A percentile compares a stretch with the other conserved stretches of the same genome.
Conservation (phyloP, 805 yeast species). For the Saturnispora sanitii region DNA sequence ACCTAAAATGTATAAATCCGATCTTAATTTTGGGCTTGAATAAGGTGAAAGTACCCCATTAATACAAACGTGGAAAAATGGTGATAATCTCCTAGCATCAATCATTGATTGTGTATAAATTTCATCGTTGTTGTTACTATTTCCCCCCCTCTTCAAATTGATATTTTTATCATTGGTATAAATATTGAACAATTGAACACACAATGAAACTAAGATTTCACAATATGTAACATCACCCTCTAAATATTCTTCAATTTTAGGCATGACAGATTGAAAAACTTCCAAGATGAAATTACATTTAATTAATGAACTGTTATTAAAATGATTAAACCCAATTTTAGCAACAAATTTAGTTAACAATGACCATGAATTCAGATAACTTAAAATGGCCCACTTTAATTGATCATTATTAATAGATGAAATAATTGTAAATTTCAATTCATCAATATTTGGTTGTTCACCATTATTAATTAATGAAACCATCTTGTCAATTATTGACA, state of each 20-base stretch:
- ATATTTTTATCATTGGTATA: constrained; percentile 37
- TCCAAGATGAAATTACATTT: constrained; percentile 61
- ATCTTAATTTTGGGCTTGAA: constrained; percentile 56
- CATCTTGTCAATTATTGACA: constrained; percentile 30
- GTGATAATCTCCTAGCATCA: constrained; percentile 46
- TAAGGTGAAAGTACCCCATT: constrained; percentile 64
- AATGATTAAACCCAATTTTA: constrained; percentile 39
- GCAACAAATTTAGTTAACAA: constrained; percentile 66
- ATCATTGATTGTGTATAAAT: constrained; percentile 26
- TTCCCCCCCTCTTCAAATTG: constrained; percentile 16
- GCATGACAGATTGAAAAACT: constrained; percentile 64
- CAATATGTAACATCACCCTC: constrained; percentile 58
- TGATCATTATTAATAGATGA: constrained; percentile 38
- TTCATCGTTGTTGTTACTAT: constrained; percentile 15
- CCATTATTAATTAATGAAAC: constrained; percentile 21
- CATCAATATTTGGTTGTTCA: constrained; percentile 15
- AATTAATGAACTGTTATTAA: constrained; percentile 32
- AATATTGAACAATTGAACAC: constrained; percentile 58
- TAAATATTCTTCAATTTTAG: constrained; percentile 66
- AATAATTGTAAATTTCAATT: constrained; percentile 31
- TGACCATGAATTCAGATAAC: constrained; percentile 74
- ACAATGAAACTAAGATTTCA: constrained; percentile 65
- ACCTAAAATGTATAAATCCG: constrained; percentile 69
- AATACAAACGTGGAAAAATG: constrained; percentile 65
- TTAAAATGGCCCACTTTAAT: constrained; percentile 44